Conservation (phyloP, 768 basidiomycete genomes). For the Obba rivulosa region DNA sequence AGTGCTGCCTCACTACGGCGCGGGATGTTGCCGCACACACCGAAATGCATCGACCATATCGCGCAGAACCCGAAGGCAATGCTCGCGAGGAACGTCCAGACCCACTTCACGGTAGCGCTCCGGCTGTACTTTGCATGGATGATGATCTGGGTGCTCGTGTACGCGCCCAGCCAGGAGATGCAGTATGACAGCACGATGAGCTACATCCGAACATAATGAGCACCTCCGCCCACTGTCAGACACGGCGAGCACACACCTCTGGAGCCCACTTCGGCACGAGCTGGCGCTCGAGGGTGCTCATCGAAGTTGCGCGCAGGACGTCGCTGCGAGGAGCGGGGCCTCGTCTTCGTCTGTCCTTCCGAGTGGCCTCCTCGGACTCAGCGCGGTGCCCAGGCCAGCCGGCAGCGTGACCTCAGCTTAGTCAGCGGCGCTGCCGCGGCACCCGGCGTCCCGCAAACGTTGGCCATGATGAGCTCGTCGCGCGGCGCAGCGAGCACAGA, state of each 20-base stretch:
- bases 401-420: background rate
- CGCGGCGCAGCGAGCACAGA: too few species aligned
- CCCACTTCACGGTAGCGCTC: conserved; percentile 11
- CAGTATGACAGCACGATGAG: conserved; percentile 23
- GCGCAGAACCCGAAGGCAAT: conserved; percentile 24
- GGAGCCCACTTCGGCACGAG: conserved; percentile 22
- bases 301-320: background rate
- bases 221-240: too few species aligned
- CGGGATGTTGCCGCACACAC: conserved; percentile 5
- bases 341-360: background rate
- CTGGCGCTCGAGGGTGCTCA: conserved; percentile 13
- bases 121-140: conserved; percentile 26
- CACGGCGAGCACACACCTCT: conserved; percentile 10
- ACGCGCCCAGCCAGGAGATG: conserved; percentile 26
- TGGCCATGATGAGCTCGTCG: too few species aligned
- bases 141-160: conserved; percentile 25
- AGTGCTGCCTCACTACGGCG: background rate
- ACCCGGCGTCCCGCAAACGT: too few species aligned
- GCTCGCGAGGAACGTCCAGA: conserved; percentile 23
- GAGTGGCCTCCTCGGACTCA: too few species aligned
- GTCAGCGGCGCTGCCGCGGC: background rate
- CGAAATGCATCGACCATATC: conserved; percentile 28
- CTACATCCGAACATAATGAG: conserved; percentile 5
- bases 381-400: background rate
- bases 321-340: background rate